A percentile compares a stretch with the other conserved stretches of the same genome.
Evolutionary conservation across 208 protist genomes (phyloP).

Genomic region (Blastocrithidia nonstop): DNA sequence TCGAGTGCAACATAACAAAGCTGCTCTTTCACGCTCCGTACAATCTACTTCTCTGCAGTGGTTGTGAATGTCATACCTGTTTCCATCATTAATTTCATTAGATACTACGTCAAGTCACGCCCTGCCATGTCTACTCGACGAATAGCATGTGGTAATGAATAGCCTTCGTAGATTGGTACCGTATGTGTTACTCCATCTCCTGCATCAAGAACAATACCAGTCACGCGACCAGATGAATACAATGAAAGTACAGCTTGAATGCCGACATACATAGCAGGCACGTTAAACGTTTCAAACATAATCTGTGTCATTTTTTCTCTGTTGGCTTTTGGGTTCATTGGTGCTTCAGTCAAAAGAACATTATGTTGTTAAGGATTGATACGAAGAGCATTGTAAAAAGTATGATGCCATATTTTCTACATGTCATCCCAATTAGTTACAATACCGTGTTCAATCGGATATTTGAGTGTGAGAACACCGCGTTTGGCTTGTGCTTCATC

Average conservation of each 20-base stretch:
- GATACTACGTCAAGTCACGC: constrained; percentile 90
- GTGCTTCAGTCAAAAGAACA: constrained; percentile 86
- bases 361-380: constrained; percentile 96
- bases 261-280: constrained; percentile 83
- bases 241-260: constrained; percentile 96
- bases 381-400: constrained; percentile 97
- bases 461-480: constrained; percentile 88
- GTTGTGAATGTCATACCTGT: constrained; percentile 93
- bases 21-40: constrained; percentile 92
- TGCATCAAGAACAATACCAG: constrained; percentile 87
- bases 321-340: constrained; percentile 87
- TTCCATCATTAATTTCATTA: constrained; percentile 91
- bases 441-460: constrained; percentile 92
- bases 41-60: constrained; percentile 92
- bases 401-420: constrained; percentile 97
- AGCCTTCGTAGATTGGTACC: constrained; percentile 90
- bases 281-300: constrained; percentile 90
- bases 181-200: constrained; percentile 89
- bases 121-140: constrained; percentile 84
- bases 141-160: constrained; percentile 77
- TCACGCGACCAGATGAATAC: constrained; percentile 83
- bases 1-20: constrained; percentile 89
- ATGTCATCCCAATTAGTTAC: constrained; percentile 98
- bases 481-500: constrained; percentile 91
- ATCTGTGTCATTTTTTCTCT: constrained; percentile 92